Percentiles rank a stretch among this genome's conserved stretches.
Conservation (phyloP, 768 basidiomycete genomes). For the Saitozyma sp. region DNA sequence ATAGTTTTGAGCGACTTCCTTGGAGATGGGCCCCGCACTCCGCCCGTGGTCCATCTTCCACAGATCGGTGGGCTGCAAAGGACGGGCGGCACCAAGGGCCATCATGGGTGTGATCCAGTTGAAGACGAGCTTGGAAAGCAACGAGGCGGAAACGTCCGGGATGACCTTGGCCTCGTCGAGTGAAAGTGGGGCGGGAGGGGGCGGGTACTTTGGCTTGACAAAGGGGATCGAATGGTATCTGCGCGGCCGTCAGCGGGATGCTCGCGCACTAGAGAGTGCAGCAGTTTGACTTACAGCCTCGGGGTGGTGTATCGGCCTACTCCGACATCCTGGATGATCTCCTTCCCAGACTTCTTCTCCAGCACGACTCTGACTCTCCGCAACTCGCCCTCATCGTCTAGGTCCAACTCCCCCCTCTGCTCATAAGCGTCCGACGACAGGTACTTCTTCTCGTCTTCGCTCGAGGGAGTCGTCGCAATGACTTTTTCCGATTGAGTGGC, state of each 20-base stretch:
- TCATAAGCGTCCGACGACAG: slow-evolving; percentile 12
- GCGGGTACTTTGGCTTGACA: slow-evolving; percentile 45
- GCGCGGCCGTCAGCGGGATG: neutral
- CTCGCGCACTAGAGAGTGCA: neutral
- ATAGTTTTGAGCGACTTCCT: slow-evolving; percentile 66
- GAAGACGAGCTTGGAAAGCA: slow-evolving; percentile 66
- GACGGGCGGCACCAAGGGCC: slow-evolving; percentile 71
- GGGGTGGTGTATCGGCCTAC: slow-evolving; percentile 42
- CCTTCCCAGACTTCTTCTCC: slow-evolving; percentile 42
- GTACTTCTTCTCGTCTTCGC: neutral
- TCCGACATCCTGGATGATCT: slow-evolving; percentile 29
- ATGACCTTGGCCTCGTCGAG: slow-evolving; percentile 54
- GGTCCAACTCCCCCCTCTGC: slow-evolving; percentile 33
- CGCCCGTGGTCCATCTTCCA: slow-evolving; percentile 72
- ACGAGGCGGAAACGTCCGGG: slow-evolving; percentile 67
- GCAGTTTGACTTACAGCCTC: slow-evolving; percentile 32
- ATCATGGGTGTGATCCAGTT: slow-evolving; percentile 74
- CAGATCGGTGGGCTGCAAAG: slow-evolving; percentile 75
- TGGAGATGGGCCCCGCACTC: slow-evolving; percentile 63
- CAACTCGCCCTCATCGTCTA: slow-evolving; percentile 38
- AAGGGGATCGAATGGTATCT: slow-evolving; percentile 47
- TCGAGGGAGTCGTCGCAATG: neutral
- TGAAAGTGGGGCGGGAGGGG: slow-evolving; percentile 48
- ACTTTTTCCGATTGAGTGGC: neutral
- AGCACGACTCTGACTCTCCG: slow-evolving; percentile 37